Base-by-base conservation (phyloP, 163 green algal genomes). In the Scenedesmus sp. region DNA sequence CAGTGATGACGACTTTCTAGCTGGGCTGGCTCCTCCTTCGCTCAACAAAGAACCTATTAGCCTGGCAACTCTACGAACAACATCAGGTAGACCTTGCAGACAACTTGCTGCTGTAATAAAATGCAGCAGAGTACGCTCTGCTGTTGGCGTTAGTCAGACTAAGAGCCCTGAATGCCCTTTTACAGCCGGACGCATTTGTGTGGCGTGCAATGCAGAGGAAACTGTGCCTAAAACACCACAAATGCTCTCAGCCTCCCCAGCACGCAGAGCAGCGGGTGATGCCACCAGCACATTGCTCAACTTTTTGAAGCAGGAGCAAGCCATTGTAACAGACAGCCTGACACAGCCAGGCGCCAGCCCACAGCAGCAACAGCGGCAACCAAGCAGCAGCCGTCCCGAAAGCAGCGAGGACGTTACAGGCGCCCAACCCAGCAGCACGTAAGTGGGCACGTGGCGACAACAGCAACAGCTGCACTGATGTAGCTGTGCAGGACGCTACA, bases 1-100 rank as follows among this genome's bases (percentile, higher is more conserved):
- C 83, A 40, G 46, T n/a, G 88, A 92, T 49, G 88, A 92, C 15
- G 88, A 92, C 22, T 88, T 92, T 51, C n/a, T 92, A 49, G 88
- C 88, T 76, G 88, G 88, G 24, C 81, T 92, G 13, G 88, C 88
- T 43, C 88, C 88, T 53, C 87, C 87, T 30, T 40, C 46, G 16
- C 35, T 80, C 26, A 56, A 68, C 18, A 65, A 35, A 76, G 65
- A 30, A 40, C 65, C 65, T 40, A 40, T 30, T 40, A 76, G 82
- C 51, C 53, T 51, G 53, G 3, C 42, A 33, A 84, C 33, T 35
- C 35, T 6, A 5, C 42, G 42, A 3, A 84, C 43, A 59, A 51
- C 42, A 53, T 40, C 65, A 84, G 78, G 78, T 84, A 84, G 22
- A 56, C 22, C 2, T 2, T 84, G 0, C 7, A 53, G 12, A 35